These are phyloP conservation scores for Colletotrichum simmondsii DNA, from an alignment of 2,329 filamentous ascomycete species.

Conservation along the genomic window DNA sequence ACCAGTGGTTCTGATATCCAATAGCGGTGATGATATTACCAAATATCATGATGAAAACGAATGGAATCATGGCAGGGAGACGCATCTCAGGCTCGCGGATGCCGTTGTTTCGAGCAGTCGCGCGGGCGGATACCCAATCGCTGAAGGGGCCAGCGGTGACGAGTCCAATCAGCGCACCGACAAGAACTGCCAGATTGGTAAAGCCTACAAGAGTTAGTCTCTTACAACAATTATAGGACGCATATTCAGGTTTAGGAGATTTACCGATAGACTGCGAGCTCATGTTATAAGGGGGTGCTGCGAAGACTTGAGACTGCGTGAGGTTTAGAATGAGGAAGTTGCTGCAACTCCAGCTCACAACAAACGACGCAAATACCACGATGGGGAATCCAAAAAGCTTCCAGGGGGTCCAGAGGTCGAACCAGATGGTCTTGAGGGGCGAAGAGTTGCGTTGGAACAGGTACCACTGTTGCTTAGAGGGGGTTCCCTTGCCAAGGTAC, in stretches of 20 bases:
- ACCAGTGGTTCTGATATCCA: constrained; percentile 59
- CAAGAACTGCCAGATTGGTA: not conserved
- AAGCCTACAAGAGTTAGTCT: not conserved
- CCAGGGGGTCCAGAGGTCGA: constrained; percentile 69
- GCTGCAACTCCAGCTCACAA: constrained; percentile 60
- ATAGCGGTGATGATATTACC: constrained; percentile 56
- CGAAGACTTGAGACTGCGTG: constrained; percentile 48
- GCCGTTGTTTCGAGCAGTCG: constrained; percentile 54
- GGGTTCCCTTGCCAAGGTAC: constrained; percentile 64
- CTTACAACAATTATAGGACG: not conserved
- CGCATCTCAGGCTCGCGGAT: constrained; percentile 61
- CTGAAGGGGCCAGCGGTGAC: constrained; percentile 40
- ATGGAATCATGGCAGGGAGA: constrained; percentile 56
- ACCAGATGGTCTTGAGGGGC: constrained; percentile 54
- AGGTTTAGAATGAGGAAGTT: constrained; percentile 66
- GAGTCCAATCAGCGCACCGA: not conserved
- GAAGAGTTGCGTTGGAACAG: constrained; percentile 55
- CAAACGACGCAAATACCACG: constrained; percentile 70
- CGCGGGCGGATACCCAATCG: constrained; percentile 53
- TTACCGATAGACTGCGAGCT: not conserved
- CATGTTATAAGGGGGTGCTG: constrained; percentile 31
- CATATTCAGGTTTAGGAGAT: fast-evolving
- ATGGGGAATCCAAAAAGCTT: constrained; percentile 72
- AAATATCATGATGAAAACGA: constrained; percentile 55
- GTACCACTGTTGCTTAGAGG: constrained; percentile 65